A percentile compares a stretch with the other conserved stretches of the same genome.
These are phyloP conservation scores for Fusarium siculi DNA, from an alignment of 2,329 filamentous ascomycete species.

Conservation along the genomic window DNA sequence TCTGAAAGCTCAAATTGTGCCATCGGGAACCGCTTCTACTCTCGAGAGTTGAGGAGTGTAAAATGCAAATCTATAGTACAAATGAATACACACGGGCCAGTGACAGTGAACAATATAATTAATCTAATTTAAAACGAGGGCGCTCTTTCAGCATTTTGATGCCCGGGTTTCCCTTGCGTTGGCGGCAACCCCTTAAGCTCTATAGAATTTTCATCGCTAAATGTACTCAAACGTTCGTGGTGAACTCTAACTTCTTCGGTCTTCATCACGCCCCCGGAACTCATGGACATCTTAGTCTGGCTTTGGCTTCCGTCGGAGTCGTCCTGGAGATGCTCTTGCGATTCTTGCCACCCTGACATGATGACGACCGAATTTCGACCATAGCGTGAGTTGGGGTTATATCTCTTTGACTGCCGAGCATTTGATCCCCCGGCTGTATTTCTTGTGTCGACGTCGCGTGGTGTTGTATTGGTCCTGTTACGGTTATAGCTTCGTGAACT, in stretches of 20 bases:
- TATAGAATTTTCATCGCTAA: slow-evolving; percentile 37
- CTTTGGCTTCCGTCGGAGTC: slow-evolving; percentile 23
- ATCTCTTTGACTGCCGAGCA: slow-evolving; percentile 29
- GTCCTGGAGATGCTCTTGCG: slow-evolving; percentile 47
- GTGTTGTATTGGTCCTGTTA: slow-evolving; percentile 36
- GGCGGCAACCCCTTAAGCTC: slow-evolving; percentile 31
- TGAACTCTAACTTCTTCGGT: slow-evolving; percentile 46
- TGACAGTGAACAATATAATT: neutral
- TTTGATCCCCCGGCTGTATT: slow-evolving; percentile 14
- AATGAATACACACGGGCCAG: too few species aligned
- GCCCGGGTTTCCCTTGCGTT: neutral
- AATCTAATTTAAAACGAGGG: slow-evolving; percentile 7
- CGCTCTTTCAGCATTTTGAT: neutral
- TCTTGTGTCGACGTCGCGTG: slow-evolving; percentile 1
- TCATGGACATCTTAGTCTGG: slow-evolving; percentile 14
- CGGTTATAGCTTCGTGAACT: slow-evolving; percentile 44
- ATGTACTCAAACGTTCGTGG: slow-evolving; percentile 37
- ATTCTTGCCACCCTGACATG: slow-evolving; percentile 50
- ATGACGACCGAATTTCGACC: slow-evolving; percentile 47
- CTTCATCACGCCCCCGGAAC: slow-evolving; percentile 43
- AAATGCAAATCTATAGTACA: neutral
- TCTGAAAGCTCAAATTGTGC: neutral
- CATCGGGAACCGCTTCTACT: neutral
- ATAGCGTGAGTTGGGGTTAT: slow-evolving; percentile 35
- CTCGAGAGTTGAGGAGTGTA: neutral